Conservation (phyloP, 2,329 filamentous ascomycete species). For the Emergomyces pasteurianus region DNA sequence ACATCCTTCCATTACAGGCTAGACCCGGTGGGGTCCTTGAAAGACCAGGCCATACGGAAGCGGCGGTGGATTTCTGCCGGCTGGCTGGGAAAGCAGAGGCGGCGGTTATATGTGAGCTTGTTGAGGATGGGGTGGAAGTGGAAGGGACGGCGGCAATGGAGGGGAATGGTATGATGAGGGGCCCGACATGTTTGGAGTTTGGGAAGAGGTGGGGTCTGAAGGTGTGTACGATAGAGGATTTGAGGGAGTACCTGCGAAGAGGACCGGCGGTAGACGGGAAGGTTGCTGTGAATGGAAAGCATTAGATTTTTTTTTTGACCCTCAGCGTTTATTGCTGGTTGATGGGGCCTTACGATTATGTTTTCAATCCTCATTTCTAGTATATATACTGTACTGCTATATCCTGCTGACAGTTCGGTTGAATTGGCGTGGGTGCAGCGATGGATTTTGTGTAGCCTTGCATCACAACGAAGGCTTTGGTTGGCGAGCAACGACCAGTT, state of each 20-base stretch:
- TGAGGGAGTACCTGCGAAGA: slow-evolving; percentile 67
- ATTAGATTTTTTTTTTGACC: background rate
- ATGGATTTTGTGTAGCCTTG: background rate
- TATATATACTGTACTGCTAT: background rate
- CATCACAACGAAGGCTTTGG: background rate
- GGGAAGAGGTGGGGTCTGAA: slow-evolving; percentile 78
- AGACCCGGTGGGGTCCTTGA: slow-evolving; percentile 67
- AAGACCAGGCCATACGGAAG: slow-evolving; percentile 82
- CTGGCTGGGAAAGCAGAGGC: slow-evolving; percentile 64
- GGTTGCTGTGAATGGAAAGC: slow-evolving; percentile 23
- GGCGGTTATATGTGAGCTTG: slow-evolving; percentile 81
- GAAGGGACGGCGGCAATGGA: slow-evolving; percentile 53
- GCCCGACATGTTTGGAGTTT: slow-evolving; percentile 79
- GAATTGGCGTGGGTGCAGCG: background rate
- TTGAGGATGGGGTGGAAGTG: slow-evolving; percentile 69
- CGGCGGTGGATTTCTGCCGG: slow-evolving; percentile 78
- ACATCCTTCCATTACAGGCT: slow-evolving; percentile 77
- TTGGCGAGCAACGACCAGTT: background rate
- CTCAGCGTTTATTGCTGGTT: background rate
- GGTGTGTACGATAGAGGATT: slow-evolving; percentile 88
- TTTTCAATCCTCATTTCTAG: background rate
- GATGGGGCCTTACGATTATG: background rate
- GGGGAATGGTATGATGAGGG: slow-evolving; percentile 76
- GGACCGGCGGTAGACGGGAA: slow-evolving; percentile 43
- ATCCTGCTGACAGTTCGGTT: background rate